Evolutionary conservation across 1,284 basidiomycete genomes (phyloP), one percentile per base, ranked within the genome.

Genomic region (Sanguinoderma infundibulare): DNA sequence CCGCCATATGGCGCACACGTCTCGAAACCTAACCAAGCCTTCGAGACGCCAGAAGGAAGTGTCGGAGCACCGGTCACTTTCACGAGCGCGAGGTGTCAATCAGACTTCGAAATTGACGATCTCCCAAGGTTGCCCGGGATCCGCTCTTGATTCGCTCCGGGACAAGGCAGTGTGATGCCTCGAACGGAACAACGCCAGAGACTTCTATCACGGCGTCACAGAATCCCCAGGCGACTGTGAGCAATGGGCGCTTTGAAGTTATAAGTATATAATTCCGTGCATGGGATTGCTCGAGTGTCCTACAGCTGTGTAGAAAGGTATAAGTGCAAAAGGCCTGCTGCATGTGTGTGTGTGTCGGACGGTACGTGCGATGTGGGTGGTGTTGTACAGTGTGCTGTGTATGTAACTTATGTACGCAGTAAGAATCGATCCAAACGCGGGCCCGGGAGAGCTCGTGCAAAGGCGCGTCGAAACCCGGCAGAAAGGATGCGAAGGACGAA

Each of bases 381-480:
- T 66, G 56, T 63, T 63, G 57, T 66, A 66, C 65, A 66, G 57
- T 66, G 65, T 54, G 53, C 39, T 57, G 55, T 54, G 60, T 53
- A 58, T 51, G 49, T 50, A n/a, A n/a, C n/a, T n/a, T n/a, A 26
- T 53, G 42, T 42, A 42, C 22, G 40, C 17, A 42, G 51, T 42
- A 34, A 20, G 42, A 24, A 38, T 50, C 56, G 53, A 66, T 63
- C 65, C 64, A 61, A 57, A 38, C 15, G 17, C n/a, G n/a, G n/a
- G n/a, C n/a, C n/a, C n/a, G n/a, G n/a, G n/a, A n/a, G n/a, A n/a
- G n/a, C n/a, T n/a, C n/a, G n/a, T n/a, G n/a, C n/a, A n/a, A n/a
- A n/a, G n/a, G n/a, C n/a, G n/a, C n/a, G n/a, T n/a, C n/a, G n/a
- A n/a, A n/a, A n/a, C n/a, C n/a, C n/a, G n/a, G n/a, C n/a, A n/a